Evolutionary conservation across 495 filamentous ascomycete genomes (phyloP), one percentile per base, ranked within the genome.

Genomic region (Aspergillus ellipticus): DNA sequence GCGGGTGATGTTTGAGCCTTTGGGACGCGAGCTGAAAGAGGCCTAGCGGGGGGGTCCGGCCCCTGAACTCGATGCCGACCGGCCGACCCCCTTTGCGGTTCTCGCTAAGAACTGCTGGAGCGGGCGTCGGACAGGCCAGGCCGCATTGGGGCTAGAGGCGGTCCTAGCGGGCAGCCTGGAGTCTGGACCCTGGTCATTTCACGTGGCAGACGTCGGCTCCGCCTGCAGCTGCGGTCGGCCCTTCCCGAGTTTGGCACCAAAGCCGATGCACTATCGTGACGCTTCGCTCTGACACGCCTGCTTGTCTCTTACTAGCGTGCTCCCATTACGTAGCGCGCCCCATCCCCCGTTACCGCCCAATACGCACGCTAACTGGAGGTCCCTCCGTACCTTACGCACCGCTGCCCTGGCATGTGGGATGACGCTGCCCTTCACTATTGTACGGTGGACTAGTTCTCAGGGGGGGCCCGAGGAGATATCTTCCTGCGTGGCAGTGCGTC

Each of bases 171-270:
- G 33, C 28, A 21, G 51, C 17, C 48, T 58, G 63, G 59, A 57
- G 59, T 67, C 61, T 64, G 61, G 64, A 62, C 65, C 65, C 59
- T 62, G 50, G 60, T 52, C 41, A 58, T 54, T 59, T 67, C 65
- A 67, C 65, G 65, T 67, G 65, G 65, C 55, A 59, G 57, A 61
- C 61, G 53, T 35, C 48, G 54, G 52, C 58, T 61, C 57, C 58
- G 54, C 59, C 52, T 51, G 53, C 55, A 54, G 55, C 56, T 56
- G 62, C 59, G 55, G 57, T 64, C 61, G 64, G 61, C 48, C 61
- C 61, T 67, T 65, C 59, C 65, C 65, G 62, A 63, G 57, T 67
- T 64, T 67, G 65, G 65, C 65, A 65, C 55, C 50, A 65, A 67
- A 65, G 65, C 65, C 65, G 65, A 67, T 65, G 58, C 65, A 43